Evolutionary conservation across 495 filamentous ascomycete genomes (phyloP).

Genomic region (Xeromyces bisporus): DNA sequence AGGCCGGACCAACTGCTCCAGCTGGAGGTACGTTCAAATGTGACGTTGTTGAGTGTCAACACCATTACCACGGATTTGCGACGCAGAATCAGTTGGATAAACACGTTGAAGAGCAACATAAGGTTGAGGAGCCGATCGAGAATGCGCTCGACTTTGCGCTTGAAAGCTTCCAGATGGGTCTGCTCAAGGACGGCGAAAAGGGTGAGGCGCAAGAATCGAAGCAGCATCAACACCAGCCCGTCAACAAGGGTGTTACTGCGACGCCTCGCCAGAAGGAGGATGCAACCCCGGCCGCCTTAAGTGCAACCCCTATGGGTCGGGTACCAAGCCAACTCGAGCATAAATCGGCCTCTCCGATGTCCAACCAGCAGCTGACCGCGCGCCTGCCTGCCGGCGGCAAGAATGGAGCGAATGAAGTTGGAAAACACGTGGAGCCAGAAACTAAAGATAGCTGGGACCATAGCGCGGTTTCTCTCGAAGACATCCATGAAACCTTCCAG

Average conservation of each 20-base stretch:
- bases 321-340: slow-evolving; percentile 20
- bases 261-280: slow-evolving; percentile 23
- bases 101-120: slow-evolving; percentile 31
- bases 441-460: slow-evolving; percentile 25
- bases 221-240: slow-evolving; percentile 8
- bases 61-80: slow-evolving; percentile 27
- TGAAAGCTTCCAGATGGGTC: slow-evolving; percentile 23
- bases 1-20: slow-evolving; percentile 18
- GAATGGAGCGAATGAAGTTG: slow-evolving; percentile 15
- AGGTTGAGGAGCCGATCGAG: slow-evolving; percentile 26
- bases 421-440: slow-evolving; percentile 9
- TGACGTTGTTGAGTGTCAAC: slow-evolving; percentile 25
- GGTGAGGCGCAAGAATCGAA: slow-evolving; percentile 12
- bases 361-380: slow-evolving; percentile 27
- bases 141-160: slow-evolving; percentile 31
- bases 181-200: slow-evolving; percentile 20
- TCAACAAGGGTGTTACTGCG: slow-evolving; percentile 10
- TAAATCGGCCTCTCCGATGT: slow-evolving; percentile 25
- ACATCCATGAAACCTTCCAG: slow-evolving; percentile 26
- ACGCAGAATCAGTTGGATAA: slow-evolving; percentile 29
- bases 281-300: slow-evolving; percentile 19
- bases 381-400: slow-evolving; percentile 12
- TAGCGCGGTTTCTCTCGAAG: slow-evolving; percentile 24
- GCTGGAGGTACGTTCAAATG: slow-evolving; percentile 25
- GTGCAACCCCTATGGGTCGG: slow-evolving; percentile 27